phyloP scores from a whole-genome alignment of 768 basidiomycete species.

The Leccinum imitatum region DNA sequence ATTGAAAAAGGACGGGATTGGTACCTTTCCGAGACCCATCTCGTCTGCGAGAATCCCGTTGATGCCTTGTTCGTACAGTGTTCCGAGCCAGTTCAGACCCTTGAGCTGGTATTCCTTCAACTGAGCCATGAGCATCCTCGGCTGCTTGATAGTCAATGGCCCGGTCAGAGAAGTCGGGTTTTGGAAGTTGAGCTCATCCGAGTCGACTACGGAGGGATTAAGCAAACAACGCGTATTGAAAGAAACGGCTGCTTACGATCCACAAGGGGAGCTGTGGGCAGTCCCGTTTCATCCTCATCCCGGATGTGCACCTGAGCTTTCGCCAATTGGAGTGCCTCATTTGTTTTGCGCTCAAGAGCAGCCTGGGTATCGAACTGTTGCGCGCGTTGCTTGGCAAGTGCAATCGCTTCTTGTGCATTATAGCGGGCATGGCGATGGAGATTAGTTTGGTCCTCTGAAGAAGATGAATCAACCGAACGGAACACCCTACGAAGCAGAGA shows the following conservation, averaged over 20 bases:
- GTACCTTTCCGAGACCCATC: constrained; percentile 91
- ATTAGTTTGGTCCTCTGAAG: constrained; percentile 82
- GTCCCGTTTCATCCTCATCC: constrained; percentile 39
- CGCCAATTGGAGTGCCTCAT: constrained; percentile 70
- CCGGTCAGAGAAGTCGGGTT: constrained; percentile 92
- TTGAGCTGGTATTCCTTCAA: constrained; percentile 98
- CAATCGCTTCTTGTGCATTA: constrained; percentile 89
- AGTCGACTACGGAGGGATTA: constrained; percentile 62
- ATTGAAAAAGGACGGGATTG: constrained; percentile 9
- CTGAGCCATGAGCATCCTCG: constrained; percentile 93
- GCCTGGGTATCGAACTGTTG: constrained; percentile 82
- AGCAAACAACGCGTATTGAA: background rate
- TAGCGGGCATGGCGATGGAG: constrained; percentile 80
- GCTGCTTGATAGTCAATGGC: constrained; percentile 83
- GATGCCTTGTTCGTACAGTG: constrained; percentile 98
- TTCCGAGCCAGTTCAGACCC: constrained; percentile 96
- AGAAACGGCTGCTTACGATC: constrained; percentile 55
- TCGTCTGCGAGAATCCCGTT: constrained; percentile 99
- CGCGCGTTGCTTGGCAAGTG: constrained; percentile 74
- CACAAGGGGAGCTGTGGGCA: constrained; percentile 51
- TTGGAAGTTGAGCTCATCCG: constrained; percentile 98
- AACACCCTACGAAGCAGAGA: background rate
- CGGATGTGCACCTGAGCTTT: constrained; percentile 49
- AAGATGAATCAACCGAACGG: constrained; percentile 2
- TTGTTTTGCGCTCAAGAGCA: constrained; percentile 78